Percentiles rank a stretch among this genome's conserved stretches.
phyloP scores from a whole-genome alignment of 768 basidiomycete species.

The Trichaptum fuscoviolaceum region DNA sequence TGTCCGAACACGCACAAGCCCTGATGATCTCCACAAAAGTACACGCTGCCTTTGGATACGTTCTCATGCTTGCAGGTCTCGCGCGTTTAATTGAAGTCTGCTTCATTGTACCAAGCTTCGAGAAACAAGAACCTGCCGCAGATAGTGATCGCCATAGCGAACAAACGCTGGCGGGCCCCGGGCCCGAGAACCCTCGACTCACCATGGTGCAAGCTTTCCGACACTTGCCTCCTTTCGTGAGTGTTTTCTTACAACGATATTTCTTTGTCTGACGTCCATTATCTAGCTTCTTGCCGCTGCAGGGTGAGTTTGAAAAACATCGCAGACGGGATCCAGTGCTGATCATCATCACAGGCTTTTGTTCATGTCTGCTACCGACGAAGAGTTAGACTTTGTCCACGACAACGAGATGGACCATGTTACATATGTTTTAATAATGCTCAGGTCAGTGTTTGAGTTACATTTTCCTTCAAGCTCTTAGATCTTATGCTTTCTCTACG shows the following conservation, averaged over 20 bases:
- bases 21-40: conserved; percentile 83
- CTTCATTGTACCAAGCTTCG: conserved; percentile 50
- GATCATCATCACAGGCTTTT: conserved; percentile 44
- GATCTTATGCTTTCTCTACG: conserved; percentile 11
- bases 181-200: conserved; percentile 10
- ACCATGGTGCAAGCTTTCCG: conserved; percentile 61
- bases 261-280: not conserved
- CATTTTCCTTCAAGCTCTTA: conserved; percentile 6
- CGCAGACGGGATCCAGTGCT: not conserved
- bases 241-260: conserved; percentile 25
- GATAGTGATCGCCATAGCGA: conserved; percentile 60
- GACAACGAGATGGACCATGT: conserved; percentile 83
- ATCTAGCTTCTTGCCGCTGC: conserved; percentile 63
- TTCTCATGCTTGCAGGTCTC: conserved; percentile 78
- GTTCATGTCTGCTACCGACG: conserved; percentile 94
- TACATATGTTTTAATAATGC: conserved; percentile 82
- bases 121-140: conserved; percentile 17
- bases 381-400: conserved; percentile 71
- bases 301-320: conserved; percentile 41
- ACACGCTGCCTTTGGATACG: conserved; percentile 79
- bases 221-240: conserved; percentile 84
- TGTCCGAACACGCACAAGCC: conserved; percentile 85
- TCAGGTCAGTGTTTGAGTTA: conserved; percentile 44
- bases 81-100: conserved; percentile 80
- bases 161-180: conserved; percentile 49